Base-by-base conservation (phyloP, 352 stramenopile genomes). In the Globisporangium solare region DNA sequence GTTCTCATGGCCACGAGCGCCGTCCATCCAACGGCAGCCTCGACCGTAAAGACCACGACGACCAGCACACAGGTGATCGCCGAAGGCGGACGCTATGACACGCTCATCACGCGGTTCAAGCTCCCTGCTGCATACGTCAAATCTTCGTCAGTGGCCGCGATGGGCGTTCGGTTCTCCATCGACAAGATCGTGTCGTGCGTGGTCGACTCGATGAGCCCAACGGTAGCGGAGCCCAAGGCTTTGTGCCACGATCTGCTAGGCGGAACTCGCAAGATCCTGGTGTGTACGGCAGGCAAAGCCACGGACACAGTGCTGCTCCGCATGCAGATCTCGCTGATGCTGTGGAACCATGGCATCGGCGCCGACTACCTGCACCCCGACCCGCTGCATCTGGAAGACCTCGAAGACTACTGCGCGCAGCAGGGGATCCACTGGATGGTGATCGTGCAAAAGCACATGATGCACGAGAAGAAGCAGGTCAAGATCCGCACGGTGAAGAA, bases 281-380 rank as follows among this genome's bases (percentile, higher is more conserved):
- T 95, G 49, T 95, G 86, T 52, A 94, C 83, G 4, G 76, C 77
- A 0, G 81, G 82, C 8, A 89, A 88, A 46, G 72, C 83, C 11
- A 73, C 75, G 3, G 83, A 93, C 27, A 92, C 74, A 24, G 75
- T 89, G 47, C 58, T 90, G 24, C 67, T 88, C 46, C 79, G 86
- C 18, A 84, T 94, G 79, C 80, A 92, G 60, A 81, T 95, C 40
- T 83, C 83, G 7, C 64, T 87, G 39, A 58, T 88, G 48, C 68
- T 95, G 18, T 95, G 86, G 86, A 67, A 60, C 17, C 72, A 85
- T 6, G 79, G 78, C 12, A 83, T 95, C 43, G 70, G 74, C 0
- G 86, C 79, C 17, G 86, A 95, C 24, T 95, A 90, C 50, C 53
- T 92, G n/a, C 86, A 95, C 47, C 83, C 86, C 14, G 86, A 95